These are phyloP conservation scores for Euphorbia tirucalli DNA, from an alignment of 345 rosid species.

Conservation along the genomic window DNA sequence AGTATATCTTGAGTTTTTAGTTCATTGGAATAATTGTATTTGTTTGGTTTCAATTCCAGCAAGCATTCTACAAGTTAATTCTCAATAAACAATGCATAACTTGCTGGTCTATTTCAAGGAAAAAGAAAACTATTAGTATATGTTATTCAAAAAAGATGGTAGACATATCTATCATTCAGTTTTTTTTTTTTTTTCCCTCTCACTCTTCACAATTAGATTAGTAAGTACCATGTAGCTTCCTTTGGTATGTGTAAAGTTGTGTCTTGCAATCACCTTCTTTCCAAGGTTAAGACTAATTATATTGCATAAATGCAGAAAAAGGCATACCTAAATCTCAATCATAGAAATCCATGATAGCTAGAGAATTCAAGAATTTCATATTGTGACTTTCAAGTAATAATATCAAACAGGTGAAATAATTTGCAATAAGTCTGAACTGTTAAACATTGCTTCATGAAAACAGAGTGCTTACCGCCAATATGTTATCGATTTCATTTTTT, in stretches of 20 bases:
- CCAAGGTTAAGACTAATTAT: background rate
- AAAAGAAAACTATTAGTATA: background rate
- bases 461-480: constrained; percentile 22
- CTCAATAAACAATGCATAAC: background rate
- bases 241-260: background rate
- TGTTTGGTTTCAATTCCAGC: background rate
- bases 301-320: background rate
- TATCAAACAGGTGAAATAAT: background rate
- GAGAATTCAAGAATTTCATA: background rate
- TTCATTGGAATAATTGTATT: background rate
- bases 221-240: background rate
- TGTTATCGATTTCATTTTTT: constrained; percentile 28
- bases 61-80: background rate
- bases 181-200: background rate
- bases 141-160: background rate
- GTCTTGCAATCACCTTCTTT: background rate
- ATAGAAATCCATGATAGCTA: background rate
- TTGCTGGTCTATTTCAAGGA: constrained; percentile 1
- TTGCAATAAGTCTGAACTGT: background rate
- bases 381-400: background rate
- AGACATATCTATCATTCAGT: background rate
- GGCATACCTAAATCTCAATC: background rate
- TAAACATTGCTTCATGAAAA: background rate
- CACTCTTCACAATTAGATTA: background rate
- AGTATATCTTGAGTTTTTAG: background rate